A percentile compares a stretch with the other conserved stretches of the same genome.
Conservation (phyloP, 805 yeast genomes). For the Candida saitoana region DNA sequence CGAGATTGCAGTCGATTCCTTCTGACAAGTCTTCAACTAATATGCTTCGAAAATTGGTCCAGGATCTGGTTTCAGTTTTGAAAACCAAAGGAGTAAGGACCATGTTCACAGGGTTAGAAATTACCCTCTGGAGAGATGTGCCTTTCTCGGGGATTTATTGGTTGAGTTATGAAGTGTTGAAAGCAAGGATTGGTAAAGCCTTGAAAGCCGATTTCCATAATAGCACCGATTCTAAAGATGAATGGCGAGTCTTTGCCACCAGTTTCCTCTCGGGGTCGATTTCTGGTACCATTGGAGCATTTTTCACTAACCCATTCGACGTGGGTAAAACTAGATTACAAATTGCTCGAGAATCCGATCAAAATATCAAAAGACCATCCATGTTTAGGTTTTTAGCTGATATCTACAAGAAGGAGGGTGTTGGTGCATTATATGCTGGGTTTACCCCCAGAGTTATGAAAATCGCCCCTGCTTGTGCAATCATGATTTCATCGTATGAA, state of each 20-base stretch:
- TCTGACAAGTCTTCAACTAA: conserved; percentile 26
- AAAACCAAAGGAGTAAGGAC: conserved; percentile 54
- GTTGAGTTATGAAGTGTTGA: conserved; percentile 69
- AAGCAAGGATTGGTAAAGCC: conserved; percentile 19
- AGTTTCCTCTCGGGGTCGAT: conserved; percentile 79
- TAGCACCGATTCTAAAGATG: conserved; percentile 21
- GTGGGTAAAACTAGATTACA: conserved; percentile 95
- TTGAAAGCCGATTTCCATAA: conserved; percentile 21
- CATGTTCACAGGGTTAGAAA: conserved; percentile 76
- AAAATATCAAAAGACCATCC: conserved; percentile 30
- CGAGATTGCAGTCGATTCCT: conserved; percentile 88
- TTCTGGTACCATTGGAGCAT: conserved; percentile 82
- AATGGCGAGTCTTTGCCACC: conserved; percentile 49
- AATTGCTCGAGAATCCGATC: conserved; percentile 38
- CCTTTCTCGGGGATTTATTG: conserved; percentile 96
- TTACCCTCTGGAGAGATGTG: conserved; percentile 95
- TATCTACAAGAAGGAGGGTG: conserved; percentile 71
- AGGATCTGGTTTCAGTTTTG: conserved; percentile 52
- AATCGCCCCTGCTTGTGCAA: conserved; percentile 96
- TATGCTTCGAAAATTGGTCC: conserved; percentile 44
- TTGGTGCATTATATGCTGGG: conserved; percentile 83
- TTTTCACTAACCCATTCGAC: conserved; percentile 90
- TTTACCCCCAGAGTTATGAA: conserved; percentile 80
- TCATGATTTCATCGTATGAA: conserved; percentile 95
- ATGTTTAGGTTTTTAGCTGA: conserved; percentile 65